Base-by-base conservation (phyloP, 768 basidiomycete species). In the Zangia roseola region DNA sequence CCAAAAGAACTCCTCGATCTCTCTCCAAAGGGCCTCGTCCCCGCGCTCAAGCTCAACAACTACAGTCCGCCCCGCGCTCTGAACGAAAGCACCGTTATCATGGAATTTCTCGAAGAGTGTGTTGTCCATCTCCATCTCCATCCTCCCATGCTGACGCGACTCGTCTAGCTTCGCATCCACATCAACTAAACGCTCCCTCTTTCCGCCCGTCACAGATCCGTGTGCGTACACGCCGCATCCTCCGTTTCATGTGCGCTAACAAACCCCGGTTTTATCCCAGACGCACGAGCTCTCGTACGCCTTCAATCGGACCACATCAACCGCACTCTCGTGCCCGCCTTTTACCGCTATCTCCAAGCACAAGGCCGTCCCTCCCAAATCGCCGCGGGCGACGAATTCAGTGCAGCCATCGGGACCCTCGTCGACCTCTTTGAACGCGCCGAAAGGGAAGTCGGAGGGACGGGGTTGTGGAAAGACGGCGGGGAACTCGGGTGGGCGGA, bases 1-100 rank as follows among this genome's bases (percentile, higher is more conserved):
- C 87, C 90, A 0, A 65, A 80, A 41, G 88, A 88, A 26, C 77
- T 93, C 17, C 73, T 94, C n/a, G 81, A 87, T 31, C 73, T 90
- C 16, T 91, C 88, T 14, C 88, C 90, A 1, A 89, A 88, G 58
- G 89, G 91, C 0, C 75, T 93, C 4, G 88, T 94, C 1, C 89
- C 90, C 0, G 88, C 76, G 1, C 58, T 88, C 24, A 79, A 75
- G 56, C 64, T 90, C 45, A 69, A 82, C 55, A 67, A 68, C 4
- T 80, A 73, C 51, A 63, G 61, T 40, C 84, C 83, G 0, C 80
- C 85, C 0, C 70, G 80, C 28, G 78, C 82, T 0, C 67, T 91
- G 12, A 86, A 91, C 63, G 91, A 92, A 63, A 89, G 86, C 59
- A 87, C 82, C 0, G 82, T 90, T 28, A 86, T 91, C 51, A 63